A percentile compares a stretch with the other conserved stretches of the same genome.
phyloP scores from a whole-genome alignment of 441 rosid species.

The Erodium texanum region DNA sequence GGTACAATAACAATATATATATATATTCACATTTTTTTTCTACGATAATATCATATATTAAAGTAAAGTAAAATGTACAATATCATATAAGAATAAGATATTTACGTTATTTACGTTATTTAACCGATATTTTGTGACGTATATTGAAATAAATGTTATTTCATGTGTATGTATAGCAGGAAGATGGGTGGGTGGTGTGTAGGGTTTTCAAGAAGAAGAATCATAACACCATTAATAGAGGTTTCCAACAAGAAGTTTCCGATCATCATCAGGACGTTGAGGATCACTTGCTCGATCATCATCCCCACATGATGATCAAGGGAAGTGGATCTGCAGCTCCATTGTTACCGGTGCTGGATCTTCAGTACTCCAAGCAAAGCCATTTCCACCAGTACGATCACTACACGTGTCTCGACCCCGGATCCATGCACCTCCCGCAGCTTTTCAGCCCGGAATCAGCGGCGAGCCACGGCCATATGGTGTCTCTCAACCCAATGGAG shows the following conservation, averaged over 20 bases:
- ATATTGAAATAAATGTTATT: no score
- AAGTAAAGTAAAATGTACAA: no score
- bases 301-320: not conserved
- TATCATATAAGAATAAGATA: no score
- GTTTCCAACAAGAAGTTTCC: not conserved
- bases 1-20: constrained; percentile 22
- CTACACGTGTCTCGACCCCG: not conserved
- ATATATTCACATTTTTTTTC: no score
- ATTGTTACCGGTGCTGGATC: not conserved
- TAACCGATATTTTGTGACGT: no score
- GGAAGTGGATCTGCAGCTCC: not conserved
- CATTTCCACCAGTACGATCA: not conserved
- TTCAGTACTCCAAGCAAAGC: not conserved
- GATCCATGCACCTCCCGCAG: not conserved
- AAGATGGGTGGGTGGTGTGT: constrained; percentile 98
- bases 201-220: constrained; percentile 62
- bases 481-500: not conserved
- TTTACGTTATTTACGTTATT: no score
- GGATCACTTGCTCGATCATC: not conserved
- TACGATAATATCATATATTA: no score
- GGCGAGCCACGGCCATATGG: no score
- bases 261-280: not conserved
- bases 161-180: constrained; percentile 55
- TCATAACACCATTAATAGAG: not conserved
- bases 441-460: not conserved